Evolutionary conservation across 495 filamentous ascomycete genomes (phyloP).

Genomic region (Clohesyomyces aquaticus): DNA sequence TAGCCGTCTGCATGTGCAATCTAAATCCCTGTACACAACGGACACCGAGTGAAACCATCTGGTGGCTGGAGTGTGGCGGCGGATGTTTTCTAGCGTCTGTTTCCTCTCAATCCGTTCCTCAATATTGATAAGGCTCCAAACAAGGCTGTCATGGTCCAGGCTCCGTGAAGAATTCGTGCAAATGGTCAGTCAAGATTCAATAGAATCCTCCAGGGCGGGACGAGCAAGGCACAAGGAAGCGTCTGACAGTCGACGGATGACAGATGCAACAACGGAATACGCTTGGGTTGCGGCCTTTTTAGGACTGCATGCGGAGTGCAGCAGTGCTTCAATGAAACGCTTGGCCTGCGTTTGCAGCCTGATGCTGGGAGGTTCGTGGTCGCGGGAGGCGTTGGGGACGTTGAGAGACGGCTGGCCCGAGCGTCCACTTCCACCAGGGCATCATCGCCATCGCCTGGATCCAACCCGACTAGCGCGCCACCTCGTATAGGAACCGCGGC

Average conservation of each 20-base stretch:
- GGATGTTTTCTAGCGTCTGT: not conserved
- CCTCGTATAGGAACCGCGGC: not conserved
- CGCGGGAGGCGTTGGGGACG: not conserved
- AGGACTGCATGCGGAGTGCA: not conserved
- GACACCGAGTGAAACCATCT: not conserved
- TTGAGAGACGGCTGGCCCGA: not conserved
- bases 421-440: no score
- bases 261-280: not conserved
- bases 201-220: not conserved
- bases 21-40: slow-evolving; percentile 21
- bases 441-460: no score
- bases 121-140: not conserved
- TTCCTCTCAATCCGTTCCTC: not conserved
- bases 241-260: not conserved
- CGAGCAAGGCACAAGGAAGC: not conserved
- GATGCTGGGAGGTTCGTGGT: not conserved
- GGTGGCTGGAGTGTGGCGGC: slow-evolving; percentile 25
- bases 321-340: not conserved
- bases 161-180: not conserved
- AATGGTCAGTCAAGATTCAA: not conserved
- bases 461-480: not conserved
- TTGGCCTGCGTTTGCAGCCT: not conserved
- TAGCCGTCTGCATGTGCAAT: slow-evolving; percentile 34
- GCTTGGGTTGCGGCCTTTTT: not conserved
- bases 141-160: not conserved